Conservation (phyloP, 2,329 filamentous ascomycete genomes). For the Exophiala bonariae region DNA sequence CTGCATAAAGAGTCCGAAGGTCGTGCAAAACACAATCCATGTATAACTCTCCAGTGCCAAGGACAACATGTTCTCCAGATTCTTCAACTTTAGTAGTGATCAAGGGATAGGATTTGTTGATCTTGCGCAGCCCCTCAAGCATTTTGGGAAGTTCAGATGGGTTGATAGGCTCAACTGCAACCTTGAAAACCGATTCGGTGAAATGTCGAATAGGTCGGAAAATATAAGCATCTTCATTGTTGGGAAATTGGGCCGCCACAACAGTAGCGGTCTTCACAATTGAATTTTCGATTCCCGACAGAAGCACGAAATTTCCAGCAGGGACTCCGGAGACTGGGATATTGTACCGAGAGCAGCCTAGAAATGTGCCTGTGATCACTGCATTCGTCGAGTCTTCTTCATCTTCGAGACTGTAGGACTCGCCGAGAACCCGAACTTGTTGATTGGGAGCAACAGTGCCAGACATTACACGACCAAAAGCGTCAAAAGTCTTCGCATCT, state of each 20-base stretch:
- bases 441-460: conserved; percentile 80
- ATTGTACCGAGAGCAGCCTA: conserved; percentile 90
- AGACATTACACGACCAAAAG: conserved; percentile 89
- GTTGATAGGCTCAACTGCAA: conserved; percentile 97
- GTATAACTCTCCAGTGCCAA: conserved; percentile 97
- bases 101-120: conserved; percentile 96
- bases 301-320: conserved; percentile 88
- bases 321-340: conserved; percentile 89
- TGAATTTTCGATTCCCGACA: conserved; percentile 92
- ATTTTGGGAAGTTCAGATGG: conserved; percentile 98
- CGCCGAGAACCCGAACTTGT: conserved; percentile 86
- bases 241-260: conserved; percentile 74
- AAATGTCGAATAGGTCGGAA: conserved; percentile 93
- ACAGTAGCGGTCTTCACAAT: conserved; percentile 97
- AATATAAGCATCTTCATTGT: conserved; percentile 91
- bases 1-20: conserved; percentile 85
- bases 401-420: conserved; percentile 93
- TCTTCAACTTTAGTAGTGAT: conserved; percentile 97
- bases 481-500: conserved; percentile 88
- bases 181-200: conserved; percentile 96
- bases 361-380: conserved; percentile 81
- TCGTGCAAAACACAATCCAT: conserved; percentile 99
- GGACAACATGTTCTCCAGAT: conserved; percentile 90
- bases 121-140: conserved; percentile 92
- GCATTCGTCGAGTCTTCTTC: conserved; percentile 95